Conservation (phyloP, 495 filamentous ascomycete genomes). For the Daldinia bambusicola region DNA sequence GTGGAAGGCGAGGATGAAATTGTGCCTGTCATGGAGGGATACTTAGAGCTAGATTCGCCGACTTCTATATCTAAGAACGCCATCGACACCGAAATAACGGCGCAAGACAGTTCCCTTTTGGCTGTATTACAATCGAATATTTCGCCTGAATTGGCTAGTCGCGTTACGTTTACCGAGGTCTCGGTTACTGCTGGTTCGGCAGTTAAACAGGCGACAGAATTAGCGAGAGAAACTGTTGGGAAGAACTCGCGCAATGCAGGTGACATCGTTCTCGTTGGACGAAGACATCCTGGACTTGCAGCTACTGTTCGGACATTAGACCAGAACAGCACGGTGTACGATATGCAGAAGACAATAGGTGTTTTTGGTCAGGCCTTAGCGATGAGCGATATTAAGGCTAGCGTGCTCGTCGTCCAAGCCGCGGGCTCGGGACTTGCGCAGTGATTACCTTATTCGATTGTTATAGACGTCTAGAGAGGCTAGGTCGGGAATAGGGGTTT, state of each 20-base stretch:
- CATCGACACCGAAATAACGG: conserved; percentile 50
- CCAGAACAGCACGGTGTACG: conserved; percentile 52
- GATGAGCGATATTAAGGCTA: conserved; percentile 69
- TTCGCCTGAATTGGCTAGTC: conserved; percentile 62
- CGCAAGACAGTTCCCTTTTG: conserved; percentile 71
- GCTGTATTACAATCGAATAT: conserved; percentile 70
- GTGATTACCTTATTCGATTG: neutral
- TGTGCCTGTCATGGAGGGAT: conserved; percentile 44
- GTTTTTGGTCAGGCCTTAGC: conserved; percentile 71
- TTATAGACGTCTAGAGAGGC: neutral
- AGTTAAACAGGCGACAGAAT: conserved; percentile 42
- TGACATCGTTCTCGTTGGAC: conserved; percentile 80
- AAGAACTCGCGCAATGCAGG: conserved; percentile 74
- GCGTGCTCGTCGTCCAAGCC: conserved; percentile 80
- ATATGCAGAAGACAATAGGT: conserved; percentile 73
- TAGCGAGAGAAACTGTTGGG: conserved; percentile 69
- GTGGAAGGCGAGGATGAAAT: conserved; percentile 48
- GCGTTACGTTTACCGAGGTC: conserved; percentile 69
- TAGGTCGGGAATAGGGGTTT: neutral
- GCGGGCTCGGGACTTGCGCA: conserved; percentile 7
- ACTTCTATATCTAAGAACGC: conserved; percentile 34
- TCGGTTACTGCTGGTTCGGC: conserved; percentile 44
- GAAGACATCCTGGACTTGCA: conserved; percentile 56
- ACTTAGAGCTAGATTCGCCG: conserved; percentile 42
- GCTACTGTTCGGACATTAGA: conserved; percentile 41